Evolutionary conservation across 2,329 filamentous ascomycete species (phyloP).

Genomic region (Phaeosphaeria sp.): DNA sequence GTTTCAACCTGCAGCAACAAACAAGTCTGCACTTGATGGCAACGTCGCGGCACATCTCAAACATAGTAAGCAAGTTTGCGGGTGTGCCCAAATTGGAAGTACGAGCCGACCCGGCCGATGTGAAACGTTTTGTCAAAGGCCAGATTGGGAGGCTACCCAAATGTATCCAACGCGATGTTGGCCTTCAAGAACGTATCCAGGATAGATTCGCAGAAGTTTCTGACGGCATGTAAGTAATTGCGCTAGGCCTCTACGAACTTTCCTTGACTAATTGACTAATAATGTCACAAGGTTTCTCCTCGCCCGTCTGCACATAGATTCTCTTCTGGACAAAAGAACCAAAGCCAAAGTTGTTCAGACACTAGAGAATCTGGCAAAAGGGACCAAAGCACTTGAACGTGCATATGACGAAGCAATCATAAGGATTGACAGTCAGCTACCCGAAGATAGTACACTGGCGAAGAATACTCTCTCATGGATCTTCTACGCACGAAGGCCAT

Average conservation of each 20-base stretch:
- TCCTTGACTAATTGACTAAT: background rate
- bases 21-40: slow-evolving; percentile 9
- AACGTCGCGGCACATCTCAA: slow-evolving; percentile 22
- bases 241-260: no score
- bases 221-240: slow-evolving; percentile 5
- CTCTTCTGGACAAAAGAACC: background rate
- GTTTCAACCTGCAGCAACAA: slow-evolving; percentile 6
- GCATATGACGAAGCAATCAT: slow-evolving; percentile 15
- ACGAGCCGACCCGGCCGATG: slow-evolving; percentile 21
- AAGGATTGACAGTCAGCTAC: slow-evolving; percentile 49
- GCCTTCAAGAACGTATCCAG: slow-evolving; percentile 20
- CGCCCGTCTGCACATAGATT: slow-evolving; percentile 5
- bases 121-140: slow-evolving; percentile 19
- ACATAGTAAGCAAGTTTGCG: slow-evolving; percentile 13
- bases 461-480: slow-evolving; percentile 27
- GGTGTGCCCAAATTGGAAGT: slow-evolving; percentile 13
- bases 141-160: slow-evolving; percentile 19
- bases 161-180: slow-evolving; percentile 14
- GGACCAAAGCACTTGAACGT: slow-evolving; percentile 3
- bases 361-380: background rate
- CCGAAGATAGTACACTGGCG: slow-evolving; percentile 44
- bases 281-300: slow-evolving; percentile 10
- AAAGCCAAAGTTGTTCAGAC: background rate
- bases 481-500: slow-evolving; percentile 15
- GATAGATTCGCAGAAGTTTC: slow-evolving; percentile 23